A percentile compares a stretch with the other conserved stretches of the same genome.
phyloP scores from a whole-genome alignment of 2,329 filamentous ascomycete genomes.

The Verticillium tricorpus region DNA sequence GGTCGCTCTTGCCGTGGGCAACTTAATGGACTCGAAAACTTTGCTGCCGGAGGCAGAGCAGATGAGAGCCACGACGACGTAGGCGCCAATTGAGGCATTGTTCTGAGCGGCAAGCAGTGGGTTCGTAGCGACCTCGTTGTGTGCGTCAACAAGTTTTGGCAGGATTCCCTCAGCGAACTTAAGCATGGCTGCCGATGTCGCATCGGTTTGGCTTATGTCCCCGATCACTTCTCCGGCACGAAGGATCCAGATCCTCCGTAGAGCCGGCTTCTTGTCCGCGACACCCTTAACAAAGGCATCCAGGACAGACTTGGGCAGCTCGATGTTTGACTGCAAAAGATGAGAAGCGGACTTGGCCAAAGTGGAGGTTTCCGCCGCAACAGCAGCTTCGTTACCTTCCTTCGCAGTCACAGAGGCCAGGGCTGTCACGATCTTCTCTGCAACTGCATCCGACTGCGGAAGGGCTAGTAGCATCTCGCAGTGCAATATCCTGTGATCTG shows the following conservation, averaged over 20 bases:
- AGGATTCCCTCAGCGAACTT: constrained; percentile 50
- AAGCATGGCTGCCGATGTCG: constrained; percentile 27
- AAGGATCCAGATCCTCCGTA: constrained; percentile 77
- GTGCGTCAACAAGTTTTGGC: constrained; percentile 60
- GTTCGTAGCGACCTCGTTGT: constrained; percentile 75
- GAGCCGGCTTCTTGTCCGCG: constrained; percentile 74
- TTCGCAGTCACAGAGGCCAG: constrained; percentile 69
- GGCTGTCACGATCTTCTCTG: constrained; percentile 60
- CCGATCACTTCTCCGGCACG: constrained; percentile 68
- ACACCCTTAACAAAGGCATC: constrained; percentile 78
- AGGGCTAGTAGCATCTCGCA: constrained; percentile 72
- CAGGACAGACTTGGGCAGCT: constrained; percentile 60
- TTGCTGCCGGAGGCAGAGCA: constrained; percentile 50
- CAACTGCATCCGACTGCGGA: constrained; percentile 54
- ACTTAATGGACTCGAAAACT: constrained; percentile 32
- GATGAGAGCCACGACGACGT: constrained; percentile 61
- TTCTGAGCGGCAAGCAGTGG: constrained; percentile 74
- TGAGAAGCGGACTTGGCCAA: constrained; percentile 62
- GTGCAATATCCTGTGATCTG: constrained; percentile 80
- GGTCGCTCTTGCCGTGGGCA: constrained; percentile 40
- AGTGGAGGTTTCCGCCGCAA: constrained; percentile 69
- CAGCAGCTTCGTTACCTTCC: constrained; percentile 82
- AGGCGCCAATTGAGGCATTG: constrained; percentile 75
- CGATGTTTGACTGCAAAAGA: constrained; percentile 55
- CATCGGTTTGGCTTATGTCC: constrained; percentile 11